A percentile compares a stretch with the other conserved stretches of the same genome.
These are phyloP conservation scores for Crithidia fasciculata DNA, from an alignment of 208 protist species.

Conservation along the genomic window DNA sequence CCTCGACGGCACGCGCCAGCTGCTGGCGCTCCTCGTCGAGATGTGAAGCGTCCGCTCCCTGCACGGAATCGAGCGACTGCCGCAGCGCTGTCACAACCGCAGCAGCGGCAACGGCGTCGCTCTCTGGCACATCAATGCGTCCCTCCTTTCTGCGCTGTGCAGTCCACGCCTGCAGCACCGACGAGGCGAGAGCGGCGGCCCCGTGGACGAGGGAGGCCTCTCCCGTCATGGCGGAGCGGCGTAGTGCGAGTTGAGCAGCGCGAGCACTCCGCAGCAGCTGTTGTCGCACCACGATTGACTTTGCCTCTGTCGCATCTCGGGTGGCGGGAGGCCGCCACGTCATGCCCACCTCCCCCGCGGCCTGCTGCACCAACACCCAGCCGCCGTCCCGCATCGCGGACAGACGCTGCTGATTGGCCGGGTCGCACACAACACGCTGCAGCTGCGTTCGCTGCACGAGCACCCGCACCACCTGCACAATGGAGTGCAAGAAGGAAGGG, in stretches of 20 bases:
- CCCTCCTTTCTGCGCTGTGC: background rate
- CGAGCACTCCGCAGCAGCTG: conserved; percentile 15
- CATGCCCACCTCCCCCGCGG: conserved; percentile 26
- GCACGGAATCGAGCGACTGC: conserved; percentile 13
- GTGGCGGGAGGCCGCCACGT: conserved; percentile 8
- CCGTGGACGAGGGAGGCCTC: conserved; percentile 19
- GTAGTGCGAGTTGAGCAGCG: conserved; percentile 15
- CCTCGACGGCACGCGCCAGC: conserved; percentile 25
- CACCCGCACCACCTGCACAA: conserved; percentile 21
- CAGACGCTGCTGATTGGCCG: conserved; percentile 5
- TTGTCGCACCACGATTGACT: no score
- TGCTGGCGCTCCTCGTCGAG: conserved; percentile 34
- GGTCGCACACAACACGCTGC: conserved; percentile 18
- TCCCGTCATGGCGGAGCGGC: conserved; percentile 10
- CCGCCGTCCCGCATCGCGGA: conserved; percentile 5
- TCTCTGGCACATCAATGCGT: background rate
- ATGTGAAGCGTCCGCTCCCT: background rate
- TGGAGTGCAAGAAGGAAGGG: conserved; percentile 1
- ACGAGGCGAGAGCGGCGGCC: conserved; percentile 21
- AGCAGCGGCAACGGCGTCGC: background rate
- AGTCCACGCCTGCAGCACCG: conserved; percentile 23
- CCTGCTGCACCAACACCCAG: conserved; percentile 26
- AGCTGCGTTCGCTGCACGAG: conserved; percentile 32
- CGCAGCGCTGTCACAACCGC: conserved; percentile 13
- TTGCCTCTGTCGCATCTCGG: no score